Base-by-base conservation (phyloP, 176 grass and related monocot genomes). In the Tillandsia leiboldiana region DNA sequence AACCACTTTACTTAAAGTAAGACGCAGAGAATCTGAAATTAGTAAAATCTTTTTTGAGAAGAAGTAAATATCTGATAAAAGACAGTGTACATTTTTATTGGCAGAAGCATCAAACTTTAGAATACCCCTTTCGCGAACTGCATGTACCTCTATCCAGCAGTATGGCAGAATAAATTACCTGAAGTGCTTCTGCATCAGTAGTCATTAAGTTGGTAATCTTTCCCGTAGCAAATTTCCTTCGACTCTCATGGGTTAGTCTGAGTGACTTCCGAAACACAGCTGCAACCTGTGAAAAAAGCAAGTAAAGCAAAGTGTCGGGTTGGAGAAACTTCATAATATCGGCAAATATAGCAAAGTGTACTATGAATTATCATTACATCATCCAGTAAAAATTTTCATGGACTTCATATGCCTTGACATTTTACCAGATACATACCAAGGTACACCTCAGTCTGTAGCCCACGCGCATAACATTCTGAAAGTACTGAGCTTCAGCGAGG, bases 191-290 rank as follows among this genome's bases (percentile, higher is more conserved):
- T 0, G 89, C 33, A n/a, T 99, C 94, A 62, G 89, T 99, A 75
- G 94, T 90, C 79, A 99, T 99, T 82, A 99, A 86, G 78, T 99
- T 99, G 17, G 94, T 99, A 75, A 99, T 99, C 72, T 88, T 93
- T 73, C 94, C 89, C 63, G 89, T 93, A 74, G 86, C 82, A 79
- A 93, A 93, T 78, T 90, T 82, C 54, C 75, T 85, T 62, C 94
- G 94, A 70, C 94, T 84, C 47, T 93, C 89, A 68, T 90, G 81
- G 15, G 94, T 93, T 70, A 93, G 83, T 80, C 87, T 79, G 75
- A 99, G 81, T 68, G 94, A 99, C 67, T 99, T 99, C 5, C 84
- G 84, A 80, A 99, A 99, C 73, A 97, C 89, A 85, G 86, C 78
- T 81, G 89, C 93, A 18, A 96, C 83, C 93, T 96, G 71, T 77